Conservation (phyloP, 208 protist species). For the Trypanosoma boissoni region DNA sequence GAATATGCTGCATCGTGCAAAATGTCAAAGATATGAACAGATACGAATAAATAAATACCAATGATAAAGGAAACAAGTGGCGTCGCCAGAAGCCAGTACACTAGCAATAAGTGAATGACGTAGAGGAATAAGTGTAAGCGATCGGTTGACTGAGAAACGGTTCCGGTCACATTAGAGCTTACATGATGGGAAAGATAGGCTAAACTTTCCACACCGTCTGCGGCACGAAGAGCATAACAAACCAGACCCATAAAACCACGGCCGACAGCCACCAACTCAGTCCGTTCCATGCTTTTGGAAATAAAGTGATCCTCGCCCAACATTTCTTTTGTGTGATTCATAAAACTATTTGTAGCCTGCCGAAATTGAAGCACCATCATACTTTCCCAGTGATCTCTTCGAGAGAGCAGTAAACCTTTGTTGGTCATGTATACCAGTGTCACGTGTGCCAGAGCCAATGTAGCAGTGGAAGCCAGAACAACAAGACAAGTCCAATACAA, state of each 20-base stretch:
- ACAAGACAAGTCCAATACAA: constrained; percentile 48
- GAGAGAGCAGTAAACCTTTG: constrained; percentile 45
- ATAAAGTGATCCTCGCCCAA: constrained; percentile 27
- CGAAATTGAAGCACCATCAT: constrained; percentile 53
- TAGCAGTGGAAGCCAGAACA: constrained; percentile 40
- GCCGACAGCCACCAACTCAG: constrained; percentile 19
- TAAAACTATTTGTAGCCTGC: background rate
- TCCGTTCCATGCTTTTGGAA: constrained; percentile 1
- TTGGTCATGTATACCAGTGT: constrained; percentile 48
- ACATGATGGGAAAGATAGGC: constrained; percentile 47
- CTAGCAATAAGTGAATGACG: constrained; percentile 65
- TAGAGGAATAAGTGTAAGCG: constrained; percentile 52
- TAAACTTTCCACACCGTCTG: constrained; percentile 71
- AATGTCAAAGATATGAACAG: constrained; percentile 66
- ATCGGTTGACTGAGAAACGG: constrained; percentile 34
- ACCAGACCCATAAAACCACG: constrained; percentile 22
- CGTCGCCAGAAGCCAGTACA: constrained; percentile 81
- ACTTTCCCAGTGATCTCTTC: constrained; percentile 44
- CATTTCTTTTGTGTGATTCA: constrained; percentile 21
- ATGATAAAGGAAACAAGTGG: constrained; percentile 77
- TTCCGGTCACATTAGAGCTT: constrained; percentile 35
- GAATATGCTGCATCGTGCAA: constrained; percentile 80
- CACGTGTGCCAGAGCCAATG: constrained; percentile 48
- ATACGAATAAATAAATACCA: constrained; percentile 68
- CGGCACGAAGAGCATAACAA: constrained; percentile 34